These are phyloP conservation scores for Paramecium sonneborni DNA, from an alignment of 73 alveolate genomes.

Conservation along the genomic window DNA sequence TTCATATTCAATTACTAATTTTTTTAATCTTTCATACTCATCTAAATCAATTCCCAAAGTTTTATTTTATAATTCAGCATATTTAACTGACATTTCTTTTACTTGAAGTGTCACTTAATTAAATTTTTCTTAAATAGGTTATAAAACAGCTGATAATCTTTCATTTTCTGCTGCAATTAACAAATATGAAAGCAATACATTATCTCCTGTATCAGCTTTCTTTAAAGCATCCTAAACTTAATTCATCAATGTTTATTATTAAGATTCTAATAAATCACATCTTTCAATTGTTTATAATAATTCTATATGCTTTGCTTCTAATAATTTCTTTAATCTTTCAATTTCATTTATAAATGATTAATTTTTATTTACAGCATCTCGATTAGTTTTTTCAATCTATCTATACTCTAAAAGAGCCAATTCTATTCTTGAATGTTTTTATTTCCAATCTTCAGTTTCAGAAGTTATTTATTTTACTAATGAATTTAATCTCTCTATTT, in stretches of 20 bases:
- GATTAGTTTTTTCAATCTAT: constrained; percentile 34
- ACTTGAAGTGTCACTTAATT: not conserved
- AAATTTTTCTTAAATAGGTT: not conserved
- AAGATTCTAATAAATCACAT: not conserved
- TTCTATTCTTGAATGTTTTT: constrained; percentile 40
- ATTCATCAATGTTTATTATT: not conserved
- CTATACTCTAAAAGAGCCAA: constrained; percentile 39
- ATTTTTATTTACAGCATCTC: constrained; percentile 21
- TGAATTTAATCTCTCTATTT: constrained; percentile 41
- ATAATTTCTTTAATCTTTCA: constrained; percentile 32
- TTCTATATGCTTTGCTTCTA: constrained; percentile 39
- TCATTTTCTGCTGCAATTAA: constrained; percentile 43
- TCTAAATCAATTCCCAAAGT: not conserved
- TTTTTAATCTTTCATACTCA: constrained; percentile 35
- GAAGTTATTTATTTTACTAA: not conserved
- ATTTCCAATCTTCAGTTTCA: constrained; percentile 47
- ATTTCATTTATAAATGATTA: constrained; percentile 24
- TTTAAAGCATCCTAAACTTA: not conserved
- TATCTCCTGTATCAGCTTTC: not conserved
- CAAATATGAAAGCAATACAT: not conserved
- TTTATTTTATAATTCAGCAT: not conserved
- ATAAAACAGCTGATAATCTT: not conserved
- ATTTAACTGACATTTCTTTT: not conserved
- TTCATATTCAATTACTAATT: constrained; percentile 15
- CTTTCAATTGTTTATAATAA: not conserved